Base-by-base conservation (phyloP, 2,329 filamentous ascomycete genomes). In the Neoarthrinium moseri region DNA sequence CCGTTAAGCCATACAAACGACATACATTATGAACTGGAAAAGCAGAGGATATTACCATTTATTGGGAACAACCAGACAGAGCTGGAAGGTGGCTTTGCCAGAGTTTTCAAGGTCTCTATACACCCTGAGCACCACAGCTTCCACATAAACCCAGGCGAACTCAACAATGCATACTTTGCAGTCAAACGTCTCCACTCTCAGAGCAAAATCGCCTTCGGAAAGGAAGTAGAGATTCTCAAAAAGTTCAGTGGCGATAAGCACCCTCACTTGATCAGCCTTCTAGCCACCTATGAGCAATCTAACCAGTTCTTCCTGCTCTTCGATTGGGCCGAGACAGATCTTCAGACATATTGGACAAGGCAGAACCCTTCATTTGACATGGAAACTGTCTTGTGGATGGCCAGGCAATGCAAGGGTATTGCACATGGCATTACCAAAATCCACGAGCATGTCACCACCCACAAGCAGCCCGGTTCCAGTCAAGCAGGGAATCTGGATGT, bases 271-370 rank as follows among this genome's bases (percentile, higher is more conserved):
- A 38, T 50, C 20, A 45, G 46, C 11, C 43, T 53, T 6, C 45
- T 53, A 6, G 21, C 47, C 4, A 50, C 47, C 4, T 52, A 43
- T 13, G 27, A 43, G 21, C 35, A 51, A 12, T 34, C 43, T 0
- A 24, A 38, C 0, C 32, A 13, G 20, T 45, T 13, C 3, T 54
- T 43, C 30, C 41, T 54, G 5, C 21, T 52, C 5, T 54, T 54
- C 13, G 44, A 48, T 21, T 54, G 48, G 48, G 52, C 52, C 21
- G 46, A 54, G 20, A 48, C 45, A 5, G 52, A 51, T n/a, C 37
- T 54, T 4, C 11, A 26, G 13, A 20, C 50, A 18, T 47, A 27
- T 12, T 47, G 45, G 45, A 15, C 12, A 7, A 18, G 17, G 15
- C 10, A 11, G 10, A 35, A 35, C 7, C 10, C 17, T 17, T 11